Evolutionary conservation across 2,329 filamentous ascomycete genomes (phyloP), one percentile per base, ranked within the genome.

Genomic region (Verticillium isaacii): DNA sequence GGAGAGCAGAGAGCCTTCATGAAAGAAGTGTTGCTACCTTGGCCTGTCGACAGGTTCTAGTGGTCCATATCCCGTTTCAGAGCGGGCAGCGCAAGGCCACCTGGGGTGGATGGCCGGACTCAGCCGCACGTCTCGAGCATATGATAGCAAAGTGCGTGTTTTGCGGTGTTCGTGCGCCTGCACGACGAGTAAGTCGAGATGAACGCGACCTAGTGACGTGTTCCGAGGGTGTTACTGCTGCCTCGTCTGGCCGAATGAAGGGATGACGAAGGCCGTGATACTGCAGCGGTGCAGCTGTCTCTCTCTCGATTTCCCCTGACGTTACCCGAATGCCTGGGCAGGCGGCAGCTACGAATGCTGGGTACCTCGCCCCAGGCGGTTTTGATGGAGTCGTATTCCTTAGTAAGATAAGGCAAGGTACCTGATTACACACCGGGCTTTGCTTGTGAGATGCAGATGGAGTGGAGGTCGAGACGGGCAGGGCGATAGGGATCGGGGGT

Each of bases 41-140:
- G 12, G 19, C 45, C 19, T 23, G 19, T 6, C n/a, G 19, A 52
- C 45, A 19, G 23, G 45, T 23, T 3, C 60, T n/a, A 58, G 56
- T 41, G 41, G 56, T 41, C 61, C 61, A 63, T 60, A 50, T 64
- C 61, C 60, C 61, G 41, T 39, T 32, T 56, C 45, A 37, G 50
- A 56, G 62, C 29, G 62, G 61, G 57, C 29, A 59, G 61, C 59
- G 39, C 29, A 34, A 41, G 60, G 62, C 56, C 62, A 63, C 59
- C 56, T 56, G 14, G 50, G 19, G 11, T 12, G 19, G 34, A 52
- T 12, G 11, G 45, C 23, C 9, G 23, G 12, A 12, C 6, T 19
- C 45, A 8, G 25, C 9, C 19, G 11, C 17, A 25, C 45, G 19
- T 23, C 19, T 52, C 19, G 45, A 23, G 45, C 45, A 52, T 52